Evolutionary conservation across 768 basidiomycete species (phyloP), one percentile per base, ranked within the genome.

Genomic region (Boletus rubescentipes): DNA sequence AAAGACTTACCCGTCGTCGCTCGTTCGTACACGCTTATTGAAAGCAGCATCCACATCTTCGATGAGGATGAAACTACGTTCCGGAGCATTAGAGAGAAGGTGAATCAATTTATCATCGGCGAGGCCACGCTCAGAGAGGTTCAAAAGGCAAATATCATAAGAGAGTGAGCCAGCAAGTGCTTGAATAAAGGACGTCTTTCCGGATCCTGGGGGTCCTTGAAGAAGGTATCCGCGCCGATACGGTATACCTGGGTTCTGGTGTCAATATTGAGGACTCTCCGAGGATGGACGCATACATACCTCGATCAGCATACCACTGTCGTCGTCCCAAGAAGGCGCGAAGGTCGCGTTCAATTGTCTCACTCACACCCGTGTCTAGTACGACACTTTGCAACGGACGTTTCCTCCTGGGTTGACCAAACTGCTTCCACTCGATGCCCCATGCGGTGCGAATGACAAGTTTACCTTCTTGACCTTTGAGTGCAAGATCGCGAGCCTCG

Each of bases 31-130:
- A 26, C 97, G 86, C 59, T 92, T 90, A 61, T 91, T 93, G 72
- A 99, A 98, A 1, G 94, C 96, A 29, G 96, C 95, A 67, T 99
- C 97, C 12, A 99, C 84, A 58, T 99, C 97, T 72, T 99, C 97
- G 42, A 99, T 91, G 30, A 98, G 79, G n/a, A 98, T 82, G 65
- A 99, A 85, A 62, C 91, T 92, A 53, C 92, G 81, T 65, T 97
- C 93, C 0, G 96, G 96, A 2, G 87, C 90, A 64, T 97, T 93
- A 5, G 95, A 92, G 35, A 98, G 75, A 3, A 98, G 79, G 64
- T 97, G 91, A 59, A 91, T 93, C 21, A 99, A 78, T 72, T 96
- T 98, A 76, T 99, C 97, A 68, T 99, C 97, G 36, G 92, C 89
- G 29, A 98, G 79, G 2, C 97, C 97, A 51, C 97, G 84, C 73